These are phyloP conservation scores for Cystobasidium slooffiae DNA, from an alignment of 1,284 basidiomycete genomes.

Conservation along the genomic window DNA sequence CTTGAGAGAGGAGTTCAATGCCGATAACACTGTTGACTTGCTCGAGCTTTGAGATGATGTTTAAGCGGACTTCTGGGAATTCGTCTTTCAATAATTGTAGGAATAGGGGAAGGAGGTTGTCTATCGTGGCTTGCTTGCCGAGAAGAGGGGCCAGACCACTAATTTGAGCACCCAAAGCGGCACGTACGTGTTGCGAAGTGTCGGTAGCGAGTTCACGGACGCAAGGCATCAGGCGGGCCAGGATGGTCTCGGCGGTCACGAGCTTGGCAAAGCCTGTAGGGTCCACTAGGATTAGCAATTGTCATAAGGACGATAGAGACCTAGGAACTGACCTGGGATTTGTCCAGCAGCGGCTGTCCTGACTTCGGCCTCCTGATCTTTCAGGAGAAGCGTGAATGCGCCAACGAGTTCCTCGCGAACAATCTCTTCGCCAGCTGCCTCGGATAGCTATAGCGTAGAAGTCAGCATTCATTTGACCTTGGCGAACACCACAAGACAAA, in stretches of 20 bases:
- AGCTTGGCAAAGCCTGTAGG: constrained; percentile 91
- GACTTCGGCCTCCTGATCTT: constrained; percentile 99
- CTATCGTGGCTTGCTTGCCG: constrained; percentile 91
- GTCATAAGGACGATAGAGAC: not conserved
- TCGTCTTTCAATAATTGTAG: constrained; percentile 97
- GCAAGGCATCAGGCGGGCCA: constrained; percentile 92
- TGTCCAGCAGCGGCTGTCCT: constrained; percentile 94
- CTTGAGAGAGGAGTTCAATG: constrained; percentile 92
- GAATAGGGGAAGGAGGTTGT: constrained; percentile 96
- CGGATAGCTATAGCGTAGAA: constrained; percentile 70
- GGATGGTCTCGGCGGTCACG: constrained; percentile 90
- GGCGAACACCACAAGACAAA: not conserved
- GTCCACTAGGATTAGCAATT: not conserved
- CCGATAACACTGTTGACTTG: constrained; percentile 96
- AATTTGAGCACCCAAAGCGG: constrained; percentile 94
- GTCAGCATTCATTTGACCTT: not conserved
- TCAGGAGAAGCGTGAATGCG: constrained; percentile 90
- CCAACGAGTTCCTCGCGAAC: constrained; percentile 92
- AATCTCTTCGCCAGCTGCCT: constrained; percentile 86
- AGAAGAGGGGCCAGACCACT: constrained; percentile 95
- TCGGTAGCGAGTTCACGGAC: constrained; percentile 94
- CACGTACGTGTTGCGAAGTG: constrained; percentile 93
- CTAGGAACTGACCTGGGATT: constrained; percentile 78
- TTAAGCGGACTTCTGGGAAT: constrained; percentile 95
- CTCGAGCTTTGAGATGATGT: constrained; percentile 99